Evolutionary conservation across 345 rosid genomes (phyloP), one percentile per base, ranked within the genome.

Genomic region (Nephelium lappaceum): DNA sequence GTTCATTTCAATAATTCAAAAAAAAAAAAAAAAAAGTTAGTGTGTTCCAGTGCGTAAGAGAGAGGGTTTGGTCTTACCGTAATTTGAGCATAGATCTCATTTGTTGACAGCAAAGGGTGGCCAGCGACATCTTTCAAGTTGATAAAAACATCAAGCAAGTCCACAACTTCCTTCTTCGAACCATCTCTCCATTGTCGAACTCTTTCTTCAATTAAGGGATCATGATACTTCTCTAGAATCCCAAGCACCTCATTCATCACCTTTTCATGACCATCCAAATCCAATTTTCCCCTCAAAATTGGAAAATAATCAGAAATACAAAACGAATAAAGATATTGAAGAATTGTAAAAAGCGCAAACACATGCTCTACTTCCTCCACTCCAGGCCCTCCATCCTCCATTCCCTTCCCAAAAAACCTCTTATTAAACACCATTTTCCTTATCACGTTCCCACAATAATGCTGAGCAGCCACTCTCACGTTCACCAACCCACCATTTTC

Each of bases 201-300:
- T 82, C 92, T 89, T 72, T 86, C 80, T 4, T 88, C 85, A 1
- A 89, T 84, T 2, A 91, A 69, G 5, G 92, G 86, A 57, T 88
- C 83, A 14, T 91, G 91, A 42, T 84, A 87, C 76, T 88, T 89
- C 21, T 73, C 81, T 0, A 91, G 21, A 8, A 61, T 80, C 24
- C 23, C 27, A 23, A 68, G 69, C 1, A 82, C 80, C 5, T 78
- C 81, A 47, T 79, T 80, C 79, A 82, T 67, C 25, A 72, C 80
- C 79, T 84, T 86, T 73, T 86, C 89, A 72, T 80, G 87, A 8
- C 90, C 90, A 12, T 84, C 84, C 67, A 0, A 88, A 66, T 81
- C 86, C 85, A 21, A 82, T 78, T 71, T 53, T 53, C 5, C 73
- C 83, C 58, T 51, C 14, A 60, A 60, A 19, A 19, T n/a, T 19